Evolutionary conservation across 257 asterid genomes (phyloP), one percentile per base, ranked within the genome.

Genomic region (Nicotiana sylvestris): DNA sequence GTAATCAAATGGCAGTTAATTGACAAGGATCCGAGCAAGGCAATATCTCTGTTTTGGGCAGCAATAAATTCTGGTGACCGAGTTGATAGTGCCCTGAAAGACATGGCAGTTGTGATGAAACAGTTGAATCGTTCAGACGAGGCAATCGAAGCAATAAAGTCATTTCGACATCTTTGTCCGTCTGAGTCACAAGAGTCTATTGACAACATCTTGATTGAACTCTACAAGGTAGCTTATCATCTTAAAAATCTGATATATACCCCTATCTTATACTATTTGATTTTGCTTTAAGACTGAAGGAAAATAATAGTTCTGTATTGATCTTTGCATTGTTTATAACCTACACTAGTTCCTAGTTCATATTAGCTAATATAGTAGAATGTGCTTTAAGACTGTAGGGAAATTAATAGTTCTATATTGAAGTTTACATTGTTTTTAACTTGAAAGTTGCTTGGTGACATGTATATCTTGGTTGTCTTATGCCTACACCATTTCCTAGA

Each of bases 61-160:
- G 94, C 99, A 17, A 96, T 96, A 66, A 96, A 96, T 84, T 87
- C 97, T 10, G 97, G 98, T 21, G 99, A 96, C 86, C 89, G 98
- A 61, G 96, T 92, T 6, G 98, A 94, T 27, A 96, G 99, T 88
- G 96, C 99, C 68, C 86, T 96, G 15, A 96, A 96, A 85, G 99
- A 96, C 89, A 96, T 94, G 99, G 99, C 99, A 17, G 88, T 93
- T 33, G 97, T 93, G 49, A 93, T 94, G 99, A 93, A 93, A 78
- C 99, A 94, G 62, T 83, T 96, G 88, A 83, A 91, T 76, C 90
- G 99, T 0, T 82, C 98, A 0, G 96, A 96, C 18, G 99, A 96
- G 90, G 99, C 98, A 2, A 90, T 96, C 9, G 98, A 96, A 87
- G 99, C 99, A 69, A 93, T 96, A 76, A 93, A 89, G 87, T 96